Evolutionary conservation across 108 stramenopile species (phyloP).

Genomic region (Nitzschia sp.): DNA sequence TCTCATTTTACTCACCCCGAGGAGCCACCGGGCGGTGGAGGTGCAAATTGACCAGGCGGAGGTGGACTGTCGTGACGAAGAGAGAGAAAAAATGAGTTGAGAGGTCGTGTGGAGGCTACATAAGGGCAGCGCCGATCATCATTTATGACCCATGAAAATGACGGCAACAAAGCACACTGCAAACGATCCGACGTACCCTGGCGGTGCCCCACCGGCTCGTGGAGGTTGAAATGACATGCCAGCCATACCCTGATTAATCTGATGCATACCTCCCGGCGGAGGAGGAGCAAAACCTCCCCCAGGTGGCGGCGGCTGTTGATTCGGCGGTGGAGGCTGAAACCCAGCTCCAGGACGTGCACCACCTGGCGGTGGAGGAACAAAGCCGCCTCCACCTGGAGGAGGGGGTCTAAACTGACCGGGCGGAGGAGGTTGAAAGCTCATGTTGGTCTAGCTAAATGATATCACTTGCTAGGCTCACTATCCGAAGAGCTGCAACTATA

Average conservation of each 20-base stretch:
- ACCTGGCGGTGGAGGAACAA: conserved; percentile 37
- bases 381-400: conserved; percentile 27
- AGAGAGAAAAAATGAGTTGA: neutral
- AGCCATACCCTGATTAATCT: conserved; percentile 53
- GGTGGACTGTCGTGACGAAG: neutral
- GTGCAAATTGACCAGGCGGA: conserved; percentile 19
- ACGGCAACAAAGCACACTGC: too few species aligned
- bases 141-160: too few species aligned
- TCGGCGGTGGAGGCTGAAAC: conserved; percentile 35
- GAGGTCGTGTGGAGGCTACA: neutral
- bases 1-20: neutral
- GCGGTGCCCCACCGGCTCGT: conserved; percentile 4
- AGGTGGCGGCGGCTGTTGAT: conserved; percentile 4
- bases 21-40: neutral
- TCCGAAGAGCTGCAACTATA: too few species aligned
- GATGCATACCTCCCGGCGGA: conserved; percentile 21
- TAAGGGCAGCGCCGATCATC: too few species aligned
- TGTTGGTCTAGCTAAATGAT: too few species aligned
- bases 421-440: conserved; percentile 39
- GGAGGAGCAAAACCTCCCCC: conserved; percentile 40
- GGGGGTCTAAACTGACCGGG: conserved; percentile 32
- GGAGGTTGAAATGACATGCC: conserved; percentile 49
- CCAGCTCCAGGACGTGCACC: conserved; percentile 21
- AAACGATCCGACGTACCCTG: conserved; percentile 7
- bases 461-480: too few species aligned